These are phyloP conservation scores for Yamadazyma aaseri DNA, from an alignment of 1,139 yeast genomes.

Conservation along the genomic window DNA sequence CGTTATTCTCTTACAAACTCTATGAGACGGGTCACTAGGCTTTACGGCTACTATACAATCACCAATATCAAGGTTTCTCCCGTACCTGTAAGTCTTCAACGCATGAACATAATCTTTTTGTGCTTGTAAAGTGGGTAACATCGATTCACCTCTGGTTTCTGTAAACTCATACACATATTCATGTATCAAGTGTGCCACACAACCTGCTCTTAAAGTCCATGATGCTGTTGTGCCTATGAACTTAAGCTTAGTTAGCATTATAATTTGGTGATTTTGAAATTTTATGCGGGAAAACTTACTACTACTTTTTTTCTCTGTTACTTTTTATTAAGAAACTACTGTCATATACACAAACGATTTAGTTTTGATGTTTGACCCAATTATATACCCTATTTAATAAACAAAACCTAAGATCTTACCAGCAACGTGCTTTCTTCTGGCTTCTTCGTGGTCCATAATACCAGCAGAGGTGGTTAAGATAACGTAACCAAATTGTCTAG, in stretches of 20 bases:
- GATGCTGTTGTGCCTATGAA: slow-evolving; percentile 36
- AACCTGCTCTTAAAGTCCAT: slow-evolving; percentile 61
- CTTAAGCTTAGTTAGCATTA: slow-evolving; percentile 25
- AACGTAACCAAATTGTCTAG: slow-evolving; percentile 98
- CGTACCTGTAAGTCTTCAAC: slow-evolving; percentile 57
- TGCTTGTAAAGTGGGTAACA: slow-evolving; percentile 86
- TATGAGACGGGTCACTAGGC: slow-evolving; percentile 83
- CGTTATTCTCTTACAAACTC: slow-evolving; percentile 88
- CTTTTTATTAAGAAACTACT: too few species aligned
- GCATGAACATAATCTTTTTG: slow-evolving; percentile 80
- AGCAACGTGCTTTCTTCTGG: slow-evolving; percentile 99
- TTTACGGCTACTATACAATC: slow-evolving; percentile 86
- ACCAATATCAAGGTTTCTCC: slow-evolving; percentile 67
- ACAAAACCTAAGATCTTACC: slow-evolving; percentile 98
- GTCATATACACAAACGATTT: too few species aligned
- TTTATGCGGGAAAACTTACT: too few species aligned
- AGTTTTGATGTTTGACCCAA: too few species aligned
- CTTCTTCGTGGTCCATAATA: slow-evolving; percentile 99
- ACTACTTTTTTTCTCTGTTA: too few species aligned
- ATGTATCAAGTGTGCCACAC: slow-evolving; percentile 66
- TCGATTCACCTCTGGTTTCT: slow-evolving; percentile 88
- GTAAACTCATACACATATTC: slow-evolving; percentile 72
- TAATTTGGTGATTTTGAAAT: too few species aligned
- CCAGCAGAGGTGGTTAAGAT: slow-evolving; percentile 99
- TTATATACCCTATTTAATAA: slow-evolving; percentile 53